Evolutionary conservation across 805 yeast genomes (phyloP).

Genomic region (Wickerhamomyces ciferrii): DNA sequence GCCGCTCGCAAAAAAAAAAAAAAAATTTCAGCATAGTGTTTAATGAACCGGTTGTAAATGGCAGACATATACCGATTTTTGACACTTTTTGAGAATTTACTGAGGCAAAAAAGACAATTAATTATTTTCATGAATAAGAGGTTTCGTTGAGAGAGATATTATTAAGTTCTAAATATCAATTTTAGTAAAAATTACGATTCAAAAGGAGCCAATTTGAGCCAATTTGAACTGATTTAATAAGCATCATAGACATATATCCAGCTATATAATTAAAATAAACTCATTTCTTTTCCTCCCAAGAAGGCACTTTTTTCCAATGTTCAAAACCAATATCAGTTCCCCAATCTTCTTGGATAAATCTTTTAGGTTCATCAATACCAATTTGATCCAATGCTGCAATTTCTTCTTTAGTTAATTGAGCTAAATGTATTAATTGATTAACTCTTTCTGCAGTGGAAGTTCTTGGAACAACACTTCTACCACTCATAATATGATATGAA

Average conservation of each 20-base stretch:
- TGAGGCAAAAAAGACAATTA: too few species aligned
- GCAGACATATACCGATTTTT: background rate
- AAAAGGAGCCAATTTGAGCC: too few species aligned
- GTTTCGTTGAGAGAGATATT: too few species aligned
- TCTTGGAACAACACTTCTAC: constrained; percentile 62
- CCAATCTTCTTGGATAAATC: constrained; percentile 25
- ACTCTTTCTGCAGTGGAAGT: constrained; percentile 67
- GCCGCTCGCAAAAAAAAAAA: background rate
- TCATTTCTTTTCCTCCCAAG: constrained; percentile 10
- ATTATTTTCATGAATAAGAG: too few species aligned
- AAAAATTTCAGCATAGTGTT: background rate
- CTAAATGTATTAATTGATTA: constrained; percentile 29
- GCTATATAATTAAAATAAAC: too few species aligned
- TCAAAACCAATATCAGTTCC: constrained; percentile 15
- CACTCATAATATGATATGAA: constrained; percentile 61
- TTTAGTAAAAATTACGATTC: too few species aligned
- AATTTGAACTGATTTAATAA: too few species aligned
- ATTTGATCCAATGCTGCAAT: constrained; percentile 27
- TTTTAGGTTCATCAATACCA: constrained; percentile 25
- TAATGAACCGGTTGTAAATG: background rate
- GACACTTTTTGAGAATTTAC: too few species aligned
- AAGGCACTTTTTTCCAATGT: constrained; percentile 11
- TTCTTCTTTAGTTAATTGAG: constrained; percentile 37
- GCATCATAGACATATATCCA: too few species aligned
- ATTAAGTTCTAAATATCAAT: too few species aligned